These are phyloP conservation scores for Hordeum vulgare DNA, from an alignment of 176 grass and related monocot species.

Conservation along the genomic window DNA sequence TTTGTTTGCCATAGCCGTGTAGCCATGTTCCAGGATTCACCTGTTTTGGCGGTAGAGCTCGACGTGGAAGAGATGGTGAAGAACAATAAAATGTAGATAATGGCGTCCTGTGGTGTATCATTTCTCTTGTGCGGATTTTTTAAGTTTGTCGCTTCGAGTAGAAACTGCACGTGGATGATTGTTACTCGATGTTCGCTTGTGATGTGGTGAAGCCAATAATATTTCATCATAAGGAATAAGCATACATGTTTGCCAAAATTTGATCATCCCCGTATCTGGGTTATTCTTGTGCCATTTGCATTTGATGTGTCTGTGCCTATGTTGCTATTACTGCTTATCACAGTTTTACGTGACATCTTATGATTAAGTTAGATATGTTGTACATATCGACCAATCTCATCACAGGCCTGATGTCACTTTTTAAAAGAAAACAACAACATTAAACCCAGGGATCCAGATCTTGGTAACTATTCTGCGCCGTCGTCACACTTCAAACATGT, in stretches of 20 bases:
- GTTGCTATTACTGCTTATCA: not conserved
- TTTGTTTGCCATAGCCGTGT: conserved; percentile 32
- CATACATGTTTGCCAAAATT: not conserved
- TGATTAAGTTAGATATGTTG: too few relatives aligned
- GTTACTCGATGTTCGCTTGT: not conserved
- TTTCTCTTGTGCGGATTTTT: not conserved
- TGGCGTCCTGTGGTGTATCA: conserved; percentile 7
- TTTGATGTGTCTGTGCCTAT: not conserved
- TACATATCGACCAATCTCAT: too few relatives aligned
- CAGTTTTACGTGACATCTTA: too few relatives aligned
- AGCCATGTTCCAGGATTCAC: conserved; percentile 64
- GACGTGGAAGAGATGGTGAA: conserved; percentile 93
- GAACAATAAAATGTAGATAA: conserved; percentile 57
- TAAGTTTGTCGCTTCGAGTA: not conserved
- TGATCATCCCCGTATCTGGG: not conserved
- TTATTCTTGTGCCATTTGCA: not conserved
- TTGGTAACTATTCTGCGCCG: not conserved
- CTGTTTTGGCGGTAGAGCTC: conserved; percentile 80
- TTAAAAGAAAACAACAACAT: not conserved
- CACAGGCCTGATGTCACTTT: too few relatives aligned
- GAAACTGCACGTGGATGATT: conserved; percentile 1
- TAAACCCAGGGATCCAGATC: not conserved
- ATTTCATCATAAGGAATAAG: conserved; percentile 14
- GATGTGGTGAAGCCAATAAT: conserved; percentile 24
- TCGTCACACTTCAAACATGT: not conserved